phyloP scores from a whole-genome alignment of 208 protist species.

The Wallacemonas sp. region DNA sequence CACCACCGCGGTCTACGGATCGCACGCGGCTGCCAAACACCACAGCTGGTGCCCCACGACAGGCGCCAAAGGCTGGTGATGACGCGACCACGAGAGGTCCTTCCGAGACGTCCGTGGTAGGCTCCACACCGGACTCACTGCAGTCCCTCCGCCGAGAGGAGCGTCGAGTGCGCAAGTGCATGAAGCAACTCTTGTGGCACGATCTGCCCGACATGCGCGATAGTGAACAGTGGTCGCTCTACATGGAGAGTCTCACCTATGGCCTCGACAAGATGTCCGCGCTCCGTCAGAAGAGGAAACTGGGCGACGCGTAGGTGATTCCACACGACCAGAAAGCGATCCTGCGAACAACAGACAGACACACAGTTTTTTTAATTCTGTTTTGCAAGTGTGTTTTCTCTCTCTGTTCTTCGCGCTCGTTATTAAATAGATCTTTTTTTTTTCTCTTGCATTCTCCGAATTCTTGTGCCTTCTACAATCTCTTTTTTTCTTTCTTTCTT shows the following conservation, averaged over 20 bases:
- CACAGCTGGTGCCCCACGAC: not conserved
- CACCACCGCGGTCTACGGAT: not conserved
- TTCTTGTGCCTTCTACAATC: too few species aligned
- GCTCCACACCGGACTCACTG: not conserved
- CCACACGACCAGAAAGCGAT: too few species aligned
- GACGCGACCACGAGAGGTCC: not conserved
- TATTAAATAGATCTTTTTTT: too few species aligned
- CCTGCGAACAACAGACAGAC: too few species aligned
- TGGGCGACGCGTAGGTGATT: slow-evolving; percentile 14
- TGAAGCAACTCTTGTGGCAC: slow-evolving; percentile 61
- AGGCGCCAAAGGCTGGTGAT: not conserved
- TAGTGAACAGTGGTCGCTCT: slow-evolving; percentile 39
- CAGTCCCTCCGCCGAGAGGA: slow-evolving; percentile 34
- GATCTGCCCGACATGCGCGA: slow-evolving; percentile 45
- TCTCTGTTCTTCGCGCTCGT: too few species aligned
- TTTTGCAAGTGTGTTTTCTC: too few species aligned
- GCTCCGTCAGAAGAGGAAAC: slow-evolving; percentile 13
- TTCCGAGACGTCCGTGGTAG: not conserved
- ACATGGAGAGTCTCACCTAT: slow-evolving; percentile 44
- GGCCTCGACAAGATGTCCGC: slow-evolving; percentile 31
- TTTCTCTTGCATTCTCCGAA: too few species aligned
- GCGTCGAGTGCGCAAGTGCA: slow-evolving; percentile 39
- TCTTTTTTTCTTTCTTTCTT: too few species aligned
- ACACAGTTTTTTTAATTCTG: too few species aligned
- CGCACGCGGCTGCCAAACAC: not conserved